Conservation (phyloP, 2,329 filamentous ascomycete species). For the Gliomastix tumulicola region DNA sequence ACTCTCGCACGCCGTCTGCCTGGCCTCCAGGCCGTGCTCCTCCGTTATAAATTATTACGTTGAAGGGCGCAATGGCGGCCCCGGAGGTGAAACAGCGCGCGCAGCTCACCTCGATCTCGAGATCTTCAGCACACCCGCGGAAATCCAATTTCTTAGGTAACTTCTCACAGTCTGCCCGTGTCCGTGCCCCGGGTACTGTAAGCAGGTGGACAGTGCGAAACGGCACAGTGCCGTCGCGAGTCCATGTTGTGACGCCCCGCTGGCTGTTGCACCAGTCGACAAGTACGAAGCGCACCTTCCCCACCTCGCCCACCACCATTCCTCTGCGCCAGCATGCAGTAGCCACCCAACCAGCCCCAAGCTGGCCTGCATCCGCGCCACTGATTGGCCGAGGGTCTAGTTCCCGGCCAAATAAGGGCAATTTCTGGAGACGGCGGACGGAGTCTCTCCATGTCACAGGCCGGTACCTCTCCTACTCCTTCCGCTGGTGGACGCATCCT, state of each 20-base stretch:
- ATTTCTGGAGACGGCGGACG: not conserved
- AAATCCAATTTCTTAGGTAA: too few species aligned
- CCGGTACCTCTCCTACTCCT: too few species aligned
- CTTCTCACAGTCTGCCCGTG: too few species aligned
- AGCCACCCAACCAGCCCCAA: too few species aligned
- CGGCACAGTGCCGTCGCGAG: not conserved
- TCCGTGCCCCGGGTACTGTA: not conserved
- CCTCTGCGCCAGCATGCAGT: not conserved
- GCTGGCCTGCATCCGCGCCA: not conserved
- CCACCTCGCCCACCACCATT: too few species aligned
- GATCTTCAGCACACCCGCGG: too few species aligned
- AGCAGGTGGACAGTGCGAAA: not conserved
- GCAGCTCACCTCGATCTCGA: too few species aligned
- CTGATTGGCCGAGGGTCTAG: slow-evolving; percentile 1
- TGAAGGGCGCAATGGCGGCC: not conserved
- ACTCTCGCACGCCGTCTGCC: too few species aligned
- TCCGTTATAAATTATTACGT: slow-evolving; percentile 1
- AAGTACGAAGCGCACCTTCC: too few species aligned
- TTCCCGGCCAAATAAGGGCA: slow-evolving; percentile 4
- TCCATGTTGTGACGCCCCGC: not conserved
- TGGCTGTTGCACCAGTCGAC: slow-evolving; percentile 2
- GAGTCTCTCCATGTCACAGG: slow-evolving; percentile 1
- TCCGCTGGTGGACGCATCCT: slow-evolving; percentile 2
- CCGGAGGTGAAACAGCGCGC: not conserved
- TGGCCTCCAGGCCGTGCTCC: too few species aligned